Base-by-base conservation (phyloP, 2,329 filamentous ascomycete genomes). In the Hypoxylon sp. region DNA sequence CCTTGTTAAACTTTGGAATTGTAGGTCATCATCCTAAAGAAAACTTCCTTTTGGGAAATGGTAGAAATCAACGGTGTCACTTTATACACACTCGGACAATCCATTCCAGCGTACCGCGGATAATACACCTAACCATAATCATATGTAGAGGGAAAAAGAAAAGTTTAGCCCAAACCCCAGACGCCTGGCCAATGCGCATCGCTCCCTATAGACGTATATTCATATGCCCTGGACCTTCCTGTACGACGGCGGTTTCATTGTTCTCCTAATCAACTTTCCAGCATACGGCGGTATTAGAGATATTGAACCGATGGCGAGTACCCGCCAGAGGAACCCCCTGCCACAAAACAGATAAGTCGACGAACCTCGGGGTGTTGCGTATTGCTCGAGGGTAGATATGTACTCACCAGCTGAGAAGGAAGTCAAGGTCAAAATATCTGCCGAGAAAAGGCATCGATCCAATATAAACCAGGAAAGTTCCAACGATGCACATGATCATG, bases 161-260 rank as follows among this genome's bases (percentile, higher is more conserved):
- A 3, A 5, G 4, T 25, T 25, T 25, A 48, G 36, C 36, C 43
- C 32, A 6, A 69, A 59, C 52, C 60, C 53, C 56, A 43, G n/a
- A 68, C 69, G 67, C 69, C 67, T 51, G 43, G 49, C 60, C 45
- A 49, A 67, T 59, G 64, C 32, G 51, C 60, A 62, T 59, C 49
- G 41, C 67, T 34, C 23, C 23, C 25, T 30, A 10, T 45, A 56
- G 13, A 49, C 45, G 13, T 49, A 58, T 58, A 53, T 49, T 81
- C 80, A 91, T 66, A 89, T 87, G 48, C 86, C 90, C 80, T 91
- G 91, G 51, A 99, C 94, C 83, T 99, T 99, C 75, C 96, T 87
- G 82, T 98, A 98, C 76, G 92, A 97, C 19, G 94, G 94, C 68
- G 96, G 96, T 81, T 92, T 94, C 85, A 97, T 90, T 67, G 90